phyloP scores from a whole-genome alignment of 495 filamentous ascomycete species.

The Hypoxylon subgilvum region DNA sequence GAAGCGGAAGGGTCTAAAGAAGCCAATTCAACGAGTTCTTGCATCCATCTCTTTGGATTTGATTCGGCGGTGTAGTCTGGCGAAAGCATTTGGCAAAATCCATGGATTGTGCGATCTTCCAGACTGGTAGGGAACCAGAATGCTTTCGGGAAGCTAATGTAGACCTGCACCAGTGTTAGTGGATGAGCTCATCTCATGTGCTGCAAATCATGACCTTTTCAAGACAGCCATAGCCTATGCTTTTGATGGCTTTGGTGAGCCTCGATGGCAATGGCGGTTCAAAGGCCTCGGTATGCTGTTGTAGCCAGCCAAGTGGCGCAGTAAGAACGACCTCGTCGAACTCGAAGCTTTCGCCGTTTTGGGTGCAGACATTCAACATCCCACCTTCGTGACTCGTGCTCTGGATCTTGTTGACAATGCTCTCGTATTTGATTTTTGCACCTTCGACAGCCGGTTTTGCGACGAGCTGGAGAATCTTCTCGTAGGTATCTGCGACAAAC shows the following conservation, averaged over 20 bases:
- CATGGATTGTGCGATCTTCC: constrained; percentile 44
- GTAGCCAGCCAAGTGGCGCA: constrained; percentile 86
- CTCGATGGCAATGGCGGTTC: constrained; percentile 69
- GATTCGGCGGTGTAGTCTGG: constrained; percentile 64
- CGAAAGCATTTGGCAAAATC: constrained; percentile 73
- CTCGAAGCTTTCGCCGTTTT: constrained; percentile 54
- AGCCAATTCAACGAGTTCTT: constrained; percentile 79
- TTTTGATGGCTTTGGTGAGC: constrained; percentile 72
- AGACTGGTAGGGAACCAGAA: constrained; percentile 53
- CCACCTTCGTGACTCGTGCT: constrained; percentile 53
- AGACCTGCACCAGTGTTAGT: constrained; percentile 59
- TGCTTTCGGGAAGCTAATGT: constrained; percentile 80
- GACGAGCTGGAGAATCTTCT: constrained; percentile 71
- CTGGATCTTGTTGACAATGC: constrained; percentile 47
- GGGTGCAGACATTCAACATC: constrained; percentile 61
- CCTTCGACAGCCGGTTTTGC: constrained; percentile 66
- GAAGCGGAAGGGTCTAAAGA: constrained; percentile 63
- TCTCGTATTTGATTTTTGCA: constrained; percentile 66
- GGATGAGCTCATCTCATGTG: not conserved
- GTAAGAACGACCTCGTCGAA: constrained; percentile 92
- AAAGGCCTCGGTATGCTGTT: constrained; percentile 74
- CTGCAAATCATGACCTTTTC: constrained; percentile 68
- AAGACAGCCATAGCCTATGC: constrained; percentile 82
- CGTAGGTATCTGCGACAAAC: constrained; percentile 87
- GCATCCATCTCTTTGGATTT: constrained; percentile 74